Evolutionary conservation across 257 asterid species (phyloP), one percentile per base, ranked within the genome.

Genomic region (Solanum piurae): DNA sequence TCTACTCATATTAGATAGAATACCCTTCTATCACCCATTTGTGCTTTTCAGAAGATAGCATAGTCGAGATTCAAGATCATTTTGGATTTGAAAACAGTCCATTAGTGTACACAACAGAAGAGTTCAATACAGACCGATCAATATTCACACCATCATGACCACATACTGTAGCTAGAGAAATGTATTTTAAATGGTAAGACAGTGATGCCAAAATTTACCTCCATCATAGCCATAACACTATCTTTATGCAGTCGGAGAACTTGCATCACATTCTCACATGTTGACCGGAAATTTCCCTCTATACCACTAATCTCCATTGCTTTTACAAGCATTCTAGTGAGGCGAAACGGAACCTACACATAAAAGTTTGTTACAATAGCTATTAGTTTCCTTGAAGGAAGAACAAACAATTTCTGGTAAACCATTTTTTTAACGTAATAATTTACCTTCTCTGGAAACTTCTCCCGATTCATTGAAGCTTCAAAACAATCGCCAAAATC

Each of bases 151-250:
- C 38, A 44, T 14, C 27, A 77, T 42, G 62, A 25, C n/a, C 66
- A 66, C 62, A 80, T 80, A 9, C 64, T 2, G 13, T 75, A 44
- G 40, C 68, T 44, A 18, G 85, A 80, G 85, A 85, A 38, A 85
- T 25, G 20, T 25, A 85, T 40, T 66, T 68, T 25, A 85, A 36
- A 37, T 10, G 12, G 87, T 52, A 85, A 62, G 9, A 82, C 6
- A 18, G 86, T 6, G 82, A 11, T 37, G 25, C 55, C 64, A 46
- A 29, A 83, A 38, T 60, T 23, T 93, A 97, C 99, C 99, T 97
- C 99, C 99, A 97, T 97, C 99, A 97, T 97, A 80, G 99, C 99
- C 99, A 97, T 97, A 69, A 97, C 99, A 88, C 99, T 94, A 83
- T 97, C 98, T 91, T 94, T 96, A 91, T 97, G 92, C 55, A 98